A percentile compares a stretch with the other conserved stretches of the same genome.
These are phyloP conservation scores for Lepidium didymum DNA, from an alignment of 345 rosid genomes.

Conservation along the genomic window DNA sequence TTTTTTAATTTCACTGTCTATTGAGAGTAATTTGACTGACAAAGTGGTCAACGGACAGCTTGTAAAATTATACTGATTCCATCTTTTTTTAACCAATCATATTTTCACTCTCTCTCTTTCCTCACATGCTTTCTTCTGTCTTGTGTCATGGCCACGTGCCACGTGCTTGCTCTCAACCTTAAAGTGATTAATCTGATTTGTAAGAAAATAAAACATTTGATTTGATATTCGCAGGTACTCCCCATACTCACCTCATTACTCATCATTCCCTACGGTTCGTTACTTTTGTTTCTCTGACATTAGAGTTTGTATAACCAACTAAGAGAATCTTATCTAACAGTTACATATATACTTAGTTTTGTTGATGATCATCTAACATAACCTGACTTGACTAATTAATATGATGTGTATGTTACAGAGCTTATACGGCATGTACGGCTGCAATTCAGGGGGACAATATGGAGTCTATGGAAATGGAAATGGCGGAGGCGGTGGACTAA, in stretches of 20 bases:
- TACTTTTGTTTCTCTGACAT: neutral
- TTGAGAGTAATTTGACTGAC: constrained; percentile 4
- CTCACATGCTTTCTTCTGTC: constrained; percentile 25
- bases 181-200: neutral
- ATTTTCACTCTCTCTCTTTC: neutral
- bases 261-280: constrained; percentile 80
- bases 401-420: neutral
- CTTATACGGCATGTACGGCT: constrained; percentile 23
- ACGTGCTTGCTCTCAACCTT: constrained; percentile 23
- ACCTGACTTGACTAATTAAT: neutral
- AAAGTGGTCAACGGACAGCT: constrained; percentile 34
- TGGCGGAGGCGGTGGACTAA: constrained; percentile 17
- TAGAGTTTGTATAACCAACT: constrained; percentile 3
- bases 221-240: constrained; percentile 58
- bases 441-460: constrained; percentile 16
- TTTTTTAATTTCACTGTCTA: neutral
- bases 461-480: constrained; percentile 23
- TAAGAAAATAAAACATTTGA: neutral
- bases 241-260: constrained; percentile 72
- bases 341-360: neutral
- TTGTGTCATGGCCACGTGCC: constrained; percentile 27
- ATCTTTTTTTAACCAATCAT: constrained; percentile 22
- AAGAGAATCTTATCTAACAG: neutral
- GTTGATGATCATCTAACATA: neutral
- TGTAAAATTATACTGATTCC: constrained; percentile 26